These are phyloP conservation scores for Leccinum disarticulatum DNA, from an alignment of 768 basidiomycete genomes.

Conservation along the genomic window DNA sequence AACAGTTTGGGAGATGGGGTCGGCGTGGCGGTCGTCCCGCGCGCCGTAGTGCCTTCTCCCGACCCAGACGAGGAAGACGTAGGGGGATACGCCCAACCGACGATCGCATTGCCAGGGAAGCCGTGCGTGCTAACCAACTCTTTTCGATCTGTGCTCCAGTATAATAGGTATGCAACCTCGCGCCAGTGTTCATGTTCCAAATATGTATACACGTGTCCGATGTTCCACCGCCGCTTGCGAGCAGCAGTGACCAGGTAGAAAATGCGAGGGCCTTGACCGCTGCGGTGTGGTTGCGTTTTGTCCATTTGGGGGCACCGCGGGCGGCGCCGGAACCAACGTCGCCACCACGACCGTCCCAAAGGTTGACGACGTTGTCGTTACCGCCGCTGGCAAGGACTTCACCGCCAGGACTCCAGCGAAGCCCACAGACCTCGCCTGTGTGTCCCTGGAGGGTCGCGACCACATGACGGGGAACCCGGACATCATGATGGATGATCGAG, in stretches of 20 bases:
- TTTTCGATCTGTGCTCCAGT: conserved; percentile 90
- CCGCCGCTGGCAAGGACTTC: conserved; percentile 92
- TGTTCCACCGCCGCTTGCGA: conserved; percentile 94
- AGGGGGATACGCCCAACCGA: conserved; percentile 80
- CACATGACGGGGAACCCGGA: conserved; percentile 82
- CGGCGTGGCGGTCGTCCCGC: conserved; percentile 18
- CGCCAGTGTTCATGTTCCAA: conserved; percentile 92
- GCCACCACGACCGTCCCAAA: conserved; percentile 88
- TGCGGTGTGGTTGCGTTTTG: conserved; percentile 87
- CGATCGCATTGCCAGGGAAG: conserved; percentile 83
- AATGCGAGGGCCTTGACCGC: conserved; percentile 91
- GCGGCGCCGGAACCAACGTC: conserved; percentile 46
- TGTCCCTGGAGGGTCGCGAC: conserved; percentile 90
- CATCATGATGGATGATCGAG: conserved; percentile 96
- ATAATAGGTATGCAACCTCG: conserved; percentile 81
- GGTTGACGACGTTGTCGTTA: conserved; percentile 97
- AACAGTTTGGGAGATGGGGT: conserved; percentile 24
- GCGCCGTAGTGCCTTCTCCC: conserved; percentile 22
- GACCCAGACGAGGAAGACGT: conserved; percentile 13
- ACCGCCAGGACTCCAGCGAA: conserved; percentile 87
- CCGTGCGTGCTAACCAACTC: conserved; percentile 94
- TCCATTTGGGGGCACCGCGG: conserved; percentile 77
- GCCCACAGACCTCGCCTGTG: conserved; percentile 88
- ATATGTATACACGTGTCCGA: conserved; percentile 89
- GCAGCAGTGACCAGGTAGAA: conserved; percentile 92